Base-by-base conservation (phyloP, 2,329 filamentous ascomycete genomes). In the Neonectria ditissima region DNA sequence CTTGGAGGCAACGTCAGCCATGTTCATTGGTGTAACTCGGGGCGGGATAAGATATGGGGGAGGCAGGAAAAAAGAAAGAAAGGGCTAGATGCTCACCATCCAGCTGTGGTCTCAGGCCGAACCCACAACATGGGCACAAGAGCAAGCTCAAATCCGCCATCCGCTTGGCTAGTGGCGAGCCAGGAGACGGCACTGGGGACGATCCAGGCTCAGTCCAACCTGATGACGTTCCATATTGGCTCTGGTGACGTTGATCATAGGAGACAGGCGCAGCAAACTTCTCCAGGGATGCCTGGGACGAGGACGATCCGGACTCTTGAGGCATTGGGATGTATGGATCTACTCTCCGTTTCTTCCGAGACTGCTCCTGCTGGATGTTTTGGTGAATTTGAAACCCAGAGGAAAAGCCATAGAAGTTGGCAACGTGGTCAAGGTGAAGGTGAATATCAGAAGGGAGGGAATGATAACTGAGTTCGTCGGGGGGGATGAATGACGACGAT, bases 101-200 rank as follows among this genome's bases (percentile, higher is more conserved):
- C n/a, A 69, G 52, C 24, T 26, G 24, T 11, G 73, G 70, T 57
- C 69, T 69, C 51, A 71, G 63, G 24, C 68, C 63, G 55, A 70
- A 66, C n/a, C 73, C 71, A 62, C 79, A 80, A 54, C 72, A 75
- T 22, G 75, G 72, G 56, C 77, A 80, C 16, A 78, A 58, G 16
- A 75, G 58, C 26, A 70, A 53, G 16, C 67, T 70, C 50, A 78
- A 55, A 56, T 74, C 72, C 20, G 70, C 72, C 60, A 81, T 67
- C 30, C 76, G 71, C 52, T 66, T 71, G 16, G 69, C 65, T 32
- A 78, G 58, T 18, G 76, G 73, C 13, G 70, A 72, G 54, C 60
- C 62, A 34, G 73, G 66, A 30, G 72, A 67, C 24, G 67, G 61
- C 24, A 74, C 68, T n/a, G 70, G 56, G 43, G 62, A 59, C n/a